Evolutionary conservation across 768 basidiomycete genomes (phyloP), one percentile per base, ranked within the genome.

Genomic region (Kwoniella newhampshirensis): DNA sequence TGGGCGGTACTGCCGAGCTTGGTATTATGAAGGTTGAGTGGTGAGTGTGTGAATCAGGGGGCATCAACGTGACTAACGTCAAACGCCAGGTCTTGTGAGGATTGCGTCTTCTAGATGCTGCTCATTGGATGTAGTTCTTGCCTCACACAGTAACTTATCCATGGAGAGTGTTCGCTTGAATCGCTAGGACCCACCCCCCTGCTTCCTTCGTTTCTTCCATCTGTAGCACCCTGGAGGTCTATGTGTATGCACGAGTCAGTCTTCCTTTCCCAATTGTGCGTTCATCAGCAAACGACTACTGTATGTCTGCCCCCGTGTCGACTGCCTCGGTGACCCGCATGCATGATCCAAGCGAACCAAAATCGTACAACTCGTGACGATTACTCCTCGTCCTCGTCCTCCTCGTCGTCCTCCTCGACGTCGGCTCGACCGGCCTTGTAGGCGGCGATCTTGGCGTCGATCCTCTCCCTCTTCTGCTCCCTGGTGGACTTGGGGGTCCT

Each of bases 391-490:
- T 68, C 66, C 25, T 68, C 67, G 57, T 68, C 67, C 49, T 68
- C 70, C 50, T 71, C 72, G 27, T 67, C 65, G n/a, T 62, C 64
- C 26, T 67, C 70, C 32, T 47, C 71, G 39, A 46, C 69, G 50
- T 51, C 66, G 39, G 54, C 54, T 54, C 62, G 60, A 54, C 83
- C 82, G 42, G 84, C 82, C 78, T 89, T 82, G 87, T 94, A 97
- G 55, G 86, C 86, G 73, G 86, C 84, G 79, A 97, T 97, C 82
- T 89, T 97, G 68, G 79, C 82, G 63, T 87, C 85, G 79, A 99
- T 90, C 58, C 82, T 82, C 63, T 81, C 85, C 77, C 84, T 82
- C 75, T 92, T 86, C 81, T 94, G 80, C 45, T 82, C 90, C 66
- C 82, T 71, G 35, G 85, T 89, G 75, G 91, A 86, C 77, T 81